phyloP scores from a whole-genome alignment of 148 eudicot species.

The Diospyros lotus region DNA sequence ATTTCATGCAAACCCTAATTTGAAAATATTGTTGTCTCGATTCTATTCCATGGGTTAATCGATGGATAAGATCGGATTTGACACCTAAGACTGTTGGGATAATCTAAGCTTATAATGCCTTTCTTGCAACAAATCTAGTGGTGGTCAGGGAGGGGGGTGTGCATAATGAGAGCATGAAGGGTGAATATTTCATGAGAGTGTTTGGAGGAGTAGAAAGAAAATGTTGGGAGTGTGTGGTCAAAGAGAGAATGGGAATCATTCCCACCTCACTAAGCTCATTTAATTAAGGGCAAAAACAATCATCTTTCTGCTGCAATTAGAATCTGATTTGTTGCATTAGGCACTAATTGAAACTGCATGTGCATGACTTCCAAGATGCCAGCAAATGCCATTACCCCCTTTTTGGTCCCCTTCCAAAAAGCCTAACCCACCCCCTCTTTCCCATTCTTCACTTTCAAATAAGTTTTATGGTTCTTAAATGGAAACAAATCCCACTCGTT shows the following conservation, averaged over 20 bases:
- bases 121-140: background rate
- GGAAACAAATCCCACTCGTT: no score
- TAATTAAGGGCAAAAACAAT: background rate
- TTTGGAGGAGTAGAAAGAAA: no score
- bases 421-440: background rate
- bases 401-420: slow-evolving; percentile 6
- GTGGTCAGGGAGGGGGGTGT: background rate
- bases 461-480: no score
- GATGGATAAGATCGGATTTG: background rate
- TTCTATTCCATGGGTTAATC: background rate
- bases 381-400: background rate
- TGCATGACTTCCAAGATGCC: slow-evolving; percentile 10
- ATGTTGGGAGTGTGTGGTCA: background rate
- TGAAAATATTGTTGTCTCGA: background rate
- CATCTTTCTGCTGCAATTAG: background rate
- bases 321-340: slow-evolving; percentile 11
- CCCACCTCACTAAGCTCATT: background rate
- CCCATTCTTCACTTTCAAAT: no score
- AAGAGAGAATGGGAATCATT: background rate
- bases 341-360: slow-evolving; percentile 10
- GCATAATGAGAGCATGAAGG: no score
- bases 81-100: background rate
- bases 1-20: background rate
- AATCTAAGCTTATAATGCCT: background rate
- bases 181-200: no score